Evolutionary conservation across 352 stramenopile species (phyloP).

Genomic region (Globisporangium acanthophoron): DNA sequence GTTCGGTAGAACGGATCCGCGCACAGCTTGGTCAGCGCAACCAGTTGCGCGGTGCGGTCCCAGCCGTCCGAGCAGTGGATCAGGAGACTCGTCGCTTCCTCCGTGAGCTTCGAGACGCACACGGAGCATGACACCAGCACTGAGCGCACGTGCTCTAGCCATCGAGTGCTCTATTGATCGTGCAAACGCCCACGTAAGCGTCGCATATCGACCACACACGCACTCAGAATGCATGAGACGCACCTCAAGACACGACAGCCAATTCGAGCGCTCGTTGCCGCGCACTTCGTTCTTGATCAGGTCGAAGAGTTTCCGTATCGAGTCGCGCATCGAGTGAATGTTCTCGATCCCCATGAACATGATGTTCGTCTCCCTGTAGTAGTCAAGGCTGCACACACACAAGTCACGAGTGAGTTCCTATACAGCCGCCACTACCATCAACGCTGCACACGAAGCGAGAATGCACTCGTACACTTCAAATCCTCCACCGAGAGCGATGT

Average conservation of each 20-base stretch:
- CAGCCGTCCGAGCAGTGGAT: conserved; percentile 99
- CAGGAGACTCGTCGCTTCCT: conserved; percentile 91
- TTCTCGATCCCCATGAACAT: conserved; percentile 90
- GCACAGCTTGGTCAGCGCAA: conserved; percentile 92
- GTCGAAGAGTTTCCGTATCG: conserved; percentile 75
- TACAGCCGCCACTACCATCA: not conserved
- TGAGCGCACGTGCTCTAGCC: conserved; percentile 78
- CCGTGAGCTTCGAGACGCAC: conserved; percentile 84
- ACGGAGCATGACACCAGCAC: conserved; percentile 87
- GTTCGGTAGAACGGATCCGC: conserved; percentile 98
- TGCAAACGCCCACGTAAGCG: conserved; percentile 2
- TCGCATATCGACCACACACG: not conserved
- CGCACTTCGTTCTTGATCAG: conserved; percentile 82
- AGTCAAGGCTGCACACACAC: conserved; percentile 41
- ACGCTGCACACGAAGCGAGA: not conserved
- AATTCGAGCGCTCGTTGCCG: conserved; percentile 75
- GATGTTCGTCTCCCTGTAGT: conserved; percentile 75
- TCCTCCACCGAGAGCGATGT: conserved; percentile 69
- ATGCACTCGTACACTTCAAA: conserved; percentile 73
- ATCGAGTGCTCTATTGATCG: conserved; percentile 53
- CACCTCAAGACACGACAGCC: conserved; percentile 75
- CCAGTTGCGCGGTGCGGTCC: conserved; percentile 97
- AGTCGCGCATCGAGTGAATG: conserved; percentile 91
- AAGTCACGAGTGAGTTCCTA: not conserved
- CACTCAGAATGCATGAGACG: not conserved